Evolutionary conservation across 768 basidiomycete genomes (phyloP).

Genomic region (Pholiota molesta): DNA sequence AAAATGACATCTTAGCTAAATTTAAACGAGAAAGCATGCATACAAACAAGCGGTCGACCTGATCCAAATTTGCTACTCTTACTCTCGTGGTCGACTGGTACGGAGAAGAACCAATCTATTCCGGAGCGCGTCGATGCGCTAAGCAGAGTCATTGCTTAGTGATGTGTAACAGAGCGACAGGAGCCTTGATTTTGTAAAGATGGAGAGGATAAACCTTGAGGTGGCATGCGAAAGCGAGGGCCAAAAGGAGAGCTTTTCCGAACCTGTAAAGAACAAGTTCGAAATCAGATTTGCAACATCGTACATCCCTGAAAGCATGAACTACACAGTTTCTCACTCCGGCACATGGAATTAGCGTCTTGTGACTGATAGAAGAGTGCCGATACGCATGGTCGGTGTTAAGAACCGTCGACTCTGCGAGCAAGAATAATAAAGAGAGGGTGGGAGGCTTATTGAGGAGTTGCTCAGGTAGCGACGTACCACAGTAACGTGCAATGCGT

Average conservation of each 20-base stretch:
- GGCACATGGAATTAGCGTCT: conserved; percentile 17
- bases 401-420: conserved; percentile 3
- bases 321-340: conserved; percentile 15
- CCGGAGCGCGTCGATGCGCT: conserved; percentile 12
- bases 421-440: background rate
- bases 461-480: too few relatives aligned
- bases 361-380: conserved; percentile 22
- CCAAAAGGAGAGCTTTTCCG: conserved; percentile 7
- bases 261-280: conserved; percentile 2
- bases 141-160: background rate
- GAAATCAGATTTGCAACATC: background rate
- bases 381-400: conserved; percentile 17
- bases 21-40: background rate
- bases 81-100: conserved; percentile 4
- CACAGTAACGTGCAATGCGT: too few relatives aligned
- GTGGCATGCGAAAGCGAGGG: conserved; percentile 11
- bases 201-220: background rate
- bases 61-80: background rate
- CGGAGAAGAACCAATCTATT: conserved; percentile 11
- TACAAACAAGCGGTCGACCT: background rate
- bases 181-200: background rate
- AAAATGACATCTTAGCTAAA: conserved; percentile 10
- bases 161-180: background rate
- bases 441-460: background rate
- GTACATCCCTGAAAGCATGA: background rate